Conservation (phyloP, 192 early-diverging fungal genomes). For the Ambispora gerdemannii region DNA sequence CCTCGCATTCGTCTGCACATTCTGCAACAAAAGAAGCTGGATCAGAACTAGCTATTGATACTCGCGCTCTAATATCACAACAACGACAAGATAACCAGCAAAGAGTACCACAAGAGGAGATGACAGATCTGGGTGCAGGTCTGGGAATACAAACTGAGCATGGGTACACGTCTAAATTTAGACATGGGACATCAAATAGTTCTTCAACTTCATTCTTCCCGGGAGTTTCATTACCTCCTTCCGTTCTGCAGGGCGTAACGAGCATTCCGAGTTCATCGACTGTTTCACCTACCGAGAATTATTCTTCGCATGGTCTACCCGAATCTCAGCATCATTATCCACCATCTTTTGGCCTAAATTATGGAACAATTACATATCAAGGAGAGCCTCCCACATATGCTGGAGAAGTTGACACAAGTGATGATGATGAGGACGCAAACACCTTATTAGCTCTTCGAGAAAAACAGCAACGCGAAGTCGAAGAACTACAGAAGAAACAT, state of each 20-base stretch:
- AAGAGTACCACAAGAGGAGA: background rate
- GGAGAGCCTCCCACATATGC: background rate
- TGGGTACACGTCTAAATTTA: background rate
- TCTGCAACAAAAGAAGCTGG: background rate
- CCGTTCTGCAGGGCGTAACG: no score
- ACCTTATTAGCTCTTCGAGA: background rate
- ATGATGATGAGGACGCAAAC: constrained; percentile 1
- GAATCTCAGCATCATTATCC: background rate
- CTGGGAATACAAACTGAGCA: background rate
- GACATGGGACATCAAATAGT: background rate
- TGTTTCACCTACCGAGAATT: background rate
- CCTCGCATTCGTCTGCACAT: constrained; percentile 8
- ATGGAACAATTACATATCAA: background rate
- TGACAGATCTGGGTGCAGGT: background rate
- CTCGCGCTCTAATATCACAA: background rate
- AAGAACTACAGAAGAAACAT: background rate
- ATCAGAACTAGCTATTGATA: background rate
- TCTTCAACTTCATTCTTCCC: background rate
- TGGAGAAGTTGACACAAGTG: constrained; percentile 1
- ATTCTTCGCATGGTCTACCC: background rate
- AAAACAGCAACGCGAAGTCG: background rate
- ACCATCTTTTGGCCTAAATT: background rate
- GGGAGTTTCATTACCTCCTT: background rate
- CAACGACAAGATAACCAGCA: background rate
- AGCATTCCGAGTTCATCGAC: background rate